phyloP scores from a whole-genome alignment of 495 filamentous ascomycete species.

The Pseudomonodictys pantanalensis region DNA sequence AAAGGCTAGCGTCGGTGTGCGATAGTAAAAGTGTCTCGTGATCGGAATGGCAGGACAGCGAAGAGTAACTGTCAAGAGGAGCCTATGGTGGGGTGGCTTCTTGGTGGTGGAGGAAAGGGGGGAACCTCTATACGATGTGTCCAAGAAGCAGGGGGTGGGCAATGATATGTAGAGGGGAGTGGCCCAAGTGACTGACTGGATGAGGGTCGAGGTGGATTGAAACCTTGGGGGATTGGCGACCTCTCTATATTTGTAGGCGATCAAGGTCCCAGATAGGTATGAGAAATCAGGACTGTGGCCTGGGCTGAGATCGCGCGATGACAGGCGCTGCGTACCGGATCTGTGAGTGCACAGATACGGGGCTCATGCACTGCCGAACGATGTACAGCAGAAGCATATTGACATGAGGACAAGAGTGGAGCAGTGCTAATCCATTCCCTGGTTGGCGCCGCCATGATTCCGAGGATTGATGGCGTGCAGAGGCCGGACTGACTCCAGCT shows the following conservation, averaged over 20 bases:
- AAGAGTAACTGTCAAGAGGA: too few species aligned
- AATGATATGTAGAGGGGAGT: constrained; percentile 13
- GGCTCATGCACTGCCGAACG: constrained; percentile 28
- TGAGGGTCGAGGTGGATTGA: constrained; percentile 11
- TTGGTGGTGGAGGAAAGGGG: background rate
- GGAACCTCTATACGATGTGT: constrained; percentile 11
- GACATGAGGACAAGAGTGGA: constrained; percentile 33
- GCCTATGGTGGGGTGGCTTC: constrained; percentile 10
- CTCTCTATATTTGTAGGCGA: constrained; percentile 35
- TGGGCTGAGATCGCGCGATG: constrained; percentile 33
- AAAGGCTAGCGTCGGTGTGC: too few species aligned
- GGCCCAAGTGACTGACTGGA: constrained; percentile 20
- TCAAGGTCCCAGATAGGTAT: background rate
- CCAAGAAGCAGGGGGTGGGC: constrained; percentile 6
- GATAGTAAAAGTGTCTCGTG: background rate
- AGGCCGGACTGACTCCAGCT: constrained; percentile 21
- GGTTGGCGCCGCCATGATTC: constrained; percentile 30
- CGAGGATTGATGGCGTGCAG: constrained; percentile 35
- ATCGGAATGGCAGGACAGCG: too few species aligned
- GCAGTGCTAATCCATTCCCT: constrained; percentile 28
- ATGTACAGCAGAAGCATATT: constrained; percentile 35
- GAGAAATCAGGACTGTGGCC: constrained; percentile 20
- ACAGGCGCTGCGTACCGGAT: constrained; percentile 30
- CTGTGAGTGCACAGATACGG: constrained; percentile 33
- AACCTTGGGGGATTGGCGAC: constrained; percentile 12